Base-by-base conservation (phyloP, 352 stramenopile genomes). In the Phytophthora pseudosyringae region DNA sequence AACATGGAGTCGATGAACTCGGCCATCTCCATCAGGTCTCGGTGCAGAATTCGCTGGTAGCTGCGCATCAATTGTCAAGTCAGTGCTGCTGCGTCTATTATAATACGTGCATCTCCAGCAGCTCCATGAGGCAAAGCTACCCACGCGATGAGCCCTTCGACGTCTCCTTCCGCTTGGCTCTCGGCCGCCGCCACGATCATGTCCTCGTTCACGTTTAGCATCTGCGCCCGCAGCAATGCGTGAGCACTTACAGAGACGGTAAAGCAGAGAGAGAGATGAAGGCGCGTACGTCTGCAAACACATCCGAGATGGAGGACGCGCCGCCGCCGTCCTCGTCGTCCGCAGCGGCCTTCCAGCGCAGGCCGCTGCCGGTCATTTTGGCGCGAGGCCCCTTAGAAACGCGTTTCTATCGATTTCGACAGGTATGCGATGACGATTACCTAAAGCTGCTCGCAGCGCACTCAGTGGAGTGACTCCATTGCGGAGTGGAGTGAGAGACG, bases 1-100 rank as follows among this genome's bases (percentile, higher is more conserved):
- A 89, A 94, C 52, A 83, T 75, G 38, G 83, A 75, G 69, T 94
- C 85, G 45, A 92, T 80, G 52, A 92, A 94, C 47, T 87, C 75
- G 28, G 85, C 81, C 85, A 94, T 94, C 40, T 94, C 85, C 67
- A 94, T 80, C 31, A 94, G 55, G 43, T 92, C 83, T 26, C 78
- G 79, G 47, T 94, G 85, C 41, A 94, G 54, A 39, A 92, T 75
- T 5, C 76, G 80, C 65, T 94, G 85, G 55, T 92, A 91, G 2
- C 81, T 92, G 26, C 38, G 40, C 40, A 49, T 0, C 15, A 58
- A 41, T 53, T n/a, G 54, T 49, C 55, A 51, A 53, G 58, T 74
- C 26, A 72, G 15, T 31, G 31, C 5, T 31, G 31, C 5, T 41
- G n/a, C 7, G 31, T 28, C 1, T 26, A 2, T n/a, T n/a, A n/a